These are phyloP conservation scores for Fraxinus americana DNA, from an alignment of 257 asterid species.

Conservation along the genomic window DNA sequence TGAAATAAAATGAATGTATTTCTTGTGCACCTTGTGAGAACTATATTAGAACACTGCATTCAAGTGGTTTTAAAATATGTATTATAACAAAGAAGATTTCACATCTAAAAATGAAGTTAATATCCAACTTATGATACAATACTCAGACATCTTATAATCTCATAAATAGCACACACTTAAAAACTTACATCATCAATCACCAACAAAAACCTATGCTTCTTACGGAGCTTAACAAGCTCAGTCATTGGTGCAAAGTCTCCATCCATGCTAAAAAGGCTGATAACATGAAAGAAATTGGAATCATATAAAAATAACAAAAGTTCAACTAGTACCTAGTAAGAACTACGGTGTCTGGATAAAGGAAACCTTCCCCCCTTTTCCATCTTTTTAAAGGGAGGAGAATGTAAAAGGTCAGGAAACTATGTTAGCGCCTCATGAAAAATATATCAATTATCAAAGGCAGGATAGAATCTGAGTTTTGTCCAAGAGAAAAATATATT, in stretches of 20 bases:
- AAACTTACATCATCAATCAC: constrained; percentile 94
- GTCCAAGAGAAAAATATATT: neutral
- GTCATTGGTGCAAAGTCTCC: constrained; percentile 95
- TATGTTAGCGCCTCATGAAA: neutral
- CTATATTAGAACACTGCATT: constrained; percentile 1
- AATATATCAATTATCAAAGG: neutral
- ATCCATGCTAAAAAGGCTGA: constrained; percentile 97
- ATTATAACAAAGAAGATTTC: constrained; percentile 8
- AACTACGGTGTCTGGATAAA: neutral
- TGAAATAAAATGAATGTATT: constrained; percentile 2
- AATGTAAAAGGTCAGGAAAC: neutral
- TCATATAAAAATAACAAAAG: neutral
- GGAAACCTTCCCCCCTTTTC: constrained; percentile 1
- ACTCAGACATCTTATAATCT: neutral
- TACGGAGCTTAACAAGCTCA: constrained; percentile 84
- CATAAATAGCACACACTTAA: neutral
- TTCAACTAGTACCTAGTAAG: constrained; percentile 1
- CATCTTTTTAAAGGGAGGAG: neutral
- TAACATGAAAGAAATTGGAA: constrained; percentile 27
- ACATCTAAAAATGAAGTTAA: constrained; percentile 1
- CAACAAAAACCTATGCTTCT: constrained; percentile 80
- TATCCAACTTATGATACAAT: constrained; percentile 8
- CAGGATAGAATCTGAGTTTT: neutral
- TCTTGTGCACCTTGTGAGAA: neutral
- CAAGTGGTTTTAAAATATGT: neutral